Evolutionary conservation across 129 eudicot genomes (phyloP), one percentile per base, ranked within the genome.

Genomic region (Gnaphalium uliginosum): DNA sequence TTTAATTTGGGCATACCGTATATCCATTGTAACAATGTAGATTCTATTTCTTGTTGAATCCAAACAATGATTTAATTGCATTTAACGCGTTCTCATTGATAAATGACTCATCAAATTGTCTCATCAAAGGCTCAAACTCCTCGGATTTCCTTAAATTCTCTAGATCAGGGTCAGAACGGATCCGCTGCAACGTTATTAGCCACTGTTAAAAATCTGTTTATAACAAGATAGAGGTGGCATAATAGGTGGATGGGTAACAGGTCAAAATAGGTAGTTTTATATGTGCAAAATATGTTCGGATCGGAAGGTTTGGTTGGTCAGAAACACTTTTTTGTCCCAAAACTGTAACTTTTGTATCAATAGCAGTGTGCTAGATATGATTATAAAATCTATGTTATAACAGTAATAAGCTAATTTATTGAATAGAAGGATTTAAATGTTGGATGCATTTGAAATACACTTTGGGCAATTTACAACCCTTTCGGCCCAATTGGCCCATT

Each of bases 1-100:
- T 71, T 72, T 56, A 65, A 64, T 64, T 64, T 5, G 56, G 60
- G 51, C 59, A 22, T 30, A 32, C 73, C 68, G 10, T 11, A 24
- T 26, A 61, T 61, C 2, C 66, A 17, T 21, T 57, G 15, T 57
- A 71, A 58, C 46, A 62, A 29, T 27, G 66, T 69, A 58, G 79
- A 6, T 65, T 77, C 85, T 85, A 91, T 29, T 83, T 83, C 89
- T 94, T 94, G 83, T 86, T 86, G 86, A 91, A 94, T 51, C 97
- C 97, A 69, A 94, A 90, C 64, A 90, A 61, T 25, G 99, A 94
- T 82, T 94, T 94, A 75, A 94, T 89, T 63, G 99, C 96, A 73
- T 90, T 91, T 81, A 93, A 81, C 13, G 98, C 98, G 54, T 82
- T 93, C 84, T 94, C 99, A 17, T 94, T 94, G 87, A 94, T 94